Evolutionary conservation across 306 rosid genomes (phyloP).

Genomic region (Benincasa hispida): DNA sequence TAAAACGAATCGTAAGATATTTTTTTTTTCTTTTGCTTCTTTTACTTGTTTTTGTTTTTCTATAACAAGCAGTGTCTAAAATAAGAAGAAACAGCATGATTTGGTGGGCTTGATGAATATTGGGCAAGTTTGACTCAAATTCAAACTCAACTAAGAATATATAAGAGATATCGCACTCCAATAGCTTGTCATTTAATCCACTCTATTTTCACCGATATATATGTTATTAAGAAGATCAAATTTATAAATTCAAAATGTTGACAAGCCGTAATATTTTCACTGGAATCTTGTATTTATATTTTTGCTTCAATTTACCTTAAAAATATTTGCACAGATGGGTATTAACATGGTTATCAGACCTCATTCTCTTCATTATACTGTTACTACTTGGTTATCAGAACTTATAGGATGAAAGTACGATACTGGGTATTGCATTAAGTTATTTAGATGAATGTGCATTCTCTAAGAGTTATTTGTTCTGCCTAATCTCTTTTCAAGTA

Average conservation of each 20-base stretch:
- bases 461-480: not conserved
- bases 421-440: not conserved
- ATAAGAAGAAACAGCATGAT: not conserved
- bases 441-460: not conserved
- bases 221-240: not conserved
- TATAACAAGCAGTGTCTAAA: not conserved
- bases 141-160: not conserved
- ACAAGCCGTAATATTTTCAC: not conserved
- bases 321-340: not conserved
- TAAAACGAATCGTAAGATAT: conserved; percentile 70
- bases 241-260: not conserved
- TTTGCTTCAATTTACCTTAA: not conserved
- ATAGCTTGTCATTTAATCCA: not conserved
- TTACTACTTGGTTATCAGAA: no score
- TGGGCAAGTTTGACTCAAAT: not conserved
- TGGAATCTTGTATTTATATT: not conserved
- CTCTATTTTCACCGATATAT: not conserved
- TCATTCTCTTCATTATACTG: not conserved
- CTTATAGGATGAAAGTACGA: not conserved
- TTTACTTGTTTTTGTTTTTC: not conserved
- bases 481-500: not conserved
- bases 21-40: conserved; percentile 6
- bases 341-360: not conserved
- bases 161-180: not conserved
- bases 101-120: not conserved